Evolutionary conservation across 2,329 filamentous ascomycete genomes (phyloP).

Genomic region (Scedosporium apiospermum): DNA sequence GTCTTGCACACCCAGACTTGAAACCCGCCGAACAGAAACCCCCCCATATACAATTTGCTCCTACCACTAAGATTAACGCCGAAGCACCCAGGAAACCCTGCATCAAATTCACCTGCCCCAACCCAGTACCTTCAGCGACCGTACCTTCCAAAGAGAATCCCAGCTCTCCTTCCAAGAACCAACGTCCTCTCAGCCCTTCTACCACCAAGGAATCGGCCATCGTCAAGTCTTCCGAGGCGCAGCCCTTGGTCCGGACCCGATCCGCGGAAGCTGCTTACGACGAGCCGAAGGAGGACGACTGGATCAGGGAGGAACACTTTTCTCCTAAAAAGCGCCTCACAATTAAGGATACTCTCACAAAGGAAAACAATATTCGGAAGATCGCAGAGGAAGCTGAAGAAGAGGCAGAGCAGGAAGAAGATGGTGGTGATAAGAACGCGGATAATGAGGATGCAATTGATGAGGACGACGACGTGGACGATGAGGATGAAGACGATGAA

Average conservation of each 20-base stretch:
- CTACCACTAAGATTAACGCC: constrained; percentile 40
- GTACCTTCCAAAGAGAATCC: constrained; percentile 18
- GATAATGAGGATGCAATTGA: constrained; percentile 37
- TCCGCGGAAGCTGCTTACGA: constrained; percentile 83
- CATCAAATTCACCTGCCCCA: constrained; percentile 84
- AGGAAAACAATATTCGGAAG: constrained; percentile 80
- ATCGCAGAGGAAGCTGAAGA: constrained; percentile 85
- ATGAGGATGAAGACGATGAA: constrained; percentile 40
- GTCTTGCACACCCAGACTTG: constrained; percentile 11
- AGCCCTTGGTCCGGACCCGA: constrained; percentile 18
- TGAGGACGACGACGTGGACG: constrained; percentile 38
- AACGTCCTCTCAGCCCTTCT: neutral
- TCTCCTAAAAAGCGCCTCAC: constrained; percentile 64
- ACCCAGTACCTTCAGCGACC: constrained; percentile 23
- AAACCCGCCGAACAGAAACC: constrained; percentile 15
- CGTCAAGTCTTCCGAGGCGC: too few relatives aligned
- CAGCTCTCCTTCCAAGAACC: constrained; percentile 9
- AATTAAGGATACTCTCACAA: constrained; percentile 78
- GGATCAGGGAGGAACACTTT: constrained; percentile 64
- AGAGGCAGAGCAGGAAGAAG: constrained; percentile 67
- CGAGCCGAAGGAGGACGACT: constrained; percentile 74
- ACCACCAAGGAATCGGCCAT: too few relatives aligned
- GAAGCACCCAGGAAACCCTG: constrained; percentile 61
- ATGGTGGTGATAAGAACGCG: constrained; percentile 41
- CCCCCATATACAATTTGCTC: constrained; percentile 27